Base-by-base conservation (phyloP, 2,329 filamentous ascomycete species). In the Talaromyces marneffei region DNA sequence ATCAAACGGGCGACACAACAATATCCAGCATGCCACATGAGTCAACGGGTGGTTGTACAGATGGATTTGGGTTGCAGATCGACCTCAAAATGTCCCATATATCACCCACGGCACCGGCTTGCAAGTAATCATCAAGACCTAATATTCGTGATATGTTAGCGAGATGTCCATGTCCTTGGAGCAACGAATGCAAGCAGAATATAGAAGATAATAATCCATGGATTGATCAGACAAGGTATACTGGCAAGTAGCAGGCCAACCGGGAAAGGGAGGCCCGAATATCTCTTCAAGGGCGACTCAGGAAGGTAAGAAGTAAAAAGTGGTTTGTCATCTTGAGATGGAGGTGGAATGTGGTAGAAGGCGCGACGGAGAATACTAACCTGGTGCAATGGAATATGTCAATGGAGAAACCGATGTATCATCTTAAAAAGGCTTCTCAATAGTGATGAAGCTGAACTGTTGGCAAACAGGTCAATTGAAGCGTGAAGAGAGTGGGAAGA, bases 211-310 rank as follows among this genome's bases (percentile, higher is more conserved):
- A 23, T n/a, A 20, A 40, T 40, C 46, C 46, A 40, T 31, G n/a
- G 27, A 42, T 31, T 62, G 61, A 78, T 87, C 85, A 87, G 85
- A 86, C 84, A 83, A 82, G 78, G 77, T 78, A 80, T 87, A 87
- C 85, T 87, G 85, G 85, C 85, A 85, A 87, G 85, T 87, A 87
- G 82, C 85, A 85, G 84, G 81, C 80, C 78, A 76, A 81, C 83
- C 80, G 81, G 83, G 81, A 83, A 85, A 75, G 80, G 80, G 80
- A 78, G 77, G 78, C 84, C 83, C 81, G 74, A 79, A 76, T 79
- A 71, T 82, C 81, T 86, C 83, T 82, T 87, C 85, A 87, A 79
- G 84, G 84, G 80, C 85, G 85, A 86, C 74, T 87, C 84, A 78
- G 84, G 78, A 83, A 78, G 78, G 81, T 83, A 86, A 85, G 84